Conservation (phyloP, 805 yeast genomes). For the Starmerella stellata region DNA sequence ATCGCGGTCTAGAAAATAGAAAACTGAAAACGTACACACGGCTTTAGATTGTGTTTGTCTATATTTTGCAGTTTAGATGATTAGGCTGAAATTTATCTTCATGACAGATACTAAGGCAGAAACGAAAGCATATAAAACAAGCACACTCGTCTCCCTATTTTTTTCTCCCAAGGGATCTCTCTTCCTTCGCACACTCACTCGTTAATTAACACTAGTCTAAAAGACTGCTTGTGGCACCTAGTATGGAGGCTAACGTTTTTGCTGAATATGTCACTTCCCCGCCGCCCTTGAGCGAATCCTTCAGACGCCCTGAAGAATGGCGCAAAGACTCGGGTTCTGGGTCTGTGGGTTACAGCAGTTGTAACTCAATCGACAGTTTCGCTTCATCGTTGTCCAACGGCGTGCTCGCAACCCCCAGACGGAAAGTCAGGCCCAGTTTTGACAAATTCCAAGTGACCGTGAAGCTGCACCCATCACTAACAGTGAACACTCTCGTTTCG, state of each 20-base stretch:
- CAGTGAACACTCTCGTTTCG: constrained; percentile 2
- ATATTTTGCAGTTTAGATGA: too few species aligned
- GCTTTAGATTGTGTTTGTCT: too few species aligned
- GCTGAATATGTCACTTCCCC: not conserved
- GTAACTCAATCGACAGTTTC: not conserved
- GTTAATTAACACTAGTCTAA: too few species aligned
- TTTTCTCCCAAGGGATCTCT: too few species aligned
- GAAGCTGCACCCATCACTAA: constrained; percentile 4
- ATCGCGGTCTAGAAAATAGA: too few species aligned
- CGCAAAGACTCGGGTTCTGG: not conserved
- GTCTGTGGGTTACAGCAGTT: not conserved
- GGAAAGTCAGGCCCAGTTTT: not conserved
- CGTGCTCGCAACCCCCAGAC: not conserved
- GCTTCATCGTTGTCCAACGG: not conserved
- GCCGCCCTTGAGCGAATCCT: not conserved
- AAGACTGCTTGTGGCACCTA: too few species aligned
- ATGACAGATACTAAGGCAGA: too few species aligned
- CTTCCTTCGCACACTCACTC: too few species aligned
- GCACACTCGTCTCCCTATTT: too few species aligned
- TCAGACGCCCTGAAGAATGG: not conserved
- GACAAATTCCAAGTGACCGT: constrained; percentile 1
- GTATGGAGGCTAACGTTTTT: not conserved
- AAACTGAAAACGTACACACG: too few species aligned
- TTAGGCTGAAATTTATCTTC: too few species aligned
- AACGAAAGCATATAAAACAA: too few species aligned